These are phyloP conservation scores for Lactarius trivialis DNA, from an alignment of 768 basidiomycete genomes.

Conservation along the genomic window DNA sequence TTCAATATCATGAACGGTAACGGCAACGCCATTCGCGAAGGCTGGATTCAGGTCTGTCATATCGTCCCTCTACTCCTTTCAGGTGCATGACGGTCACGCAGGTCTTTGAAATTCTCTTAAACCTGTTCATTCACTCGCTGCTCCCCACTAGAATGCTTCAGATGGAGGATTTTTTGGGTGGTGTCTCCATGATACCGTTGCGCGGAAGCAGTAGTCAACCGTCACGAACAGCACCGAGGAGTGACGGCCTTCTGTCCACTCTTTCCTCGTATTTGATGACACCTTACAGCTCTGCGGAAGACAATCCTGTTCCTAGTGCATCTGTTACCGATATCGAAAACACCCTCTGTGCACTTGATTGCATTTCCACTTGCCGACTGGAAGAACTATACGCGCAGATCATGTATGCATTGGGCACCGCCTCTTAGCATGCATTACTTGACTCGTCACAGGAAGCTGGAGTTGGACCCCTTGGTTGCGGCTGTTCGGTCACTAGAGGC, in stretches of 20 bases:
- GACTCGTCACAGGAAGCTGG: conserved; percentile 52
- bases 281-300: conserved; percentile 72
- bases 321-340: conserved; percentile 89
- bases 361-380: conserved; percentile 85
- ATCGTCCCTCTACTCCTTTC: background rate
- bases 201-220: conserved; percentile 55
- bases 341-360: conserved; percentile 92
- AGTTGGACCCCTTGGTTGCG: conserved; percentile 72
- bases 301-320: conserved; percentile 78
- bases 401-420: conserved; percentile 45
- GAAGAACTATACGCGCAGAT: conserved; percentile 95
- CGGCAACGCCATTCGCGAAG: conserved; percentile 86
- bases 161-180: conserved; percentile 98
- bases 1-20: conserved; percentile 98
- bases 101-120: conserved; percentile 99
- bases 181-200: conserved; percentile 86
- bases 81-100: conserved; percentile 30
- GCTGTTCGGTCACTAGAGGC: conserved; percentile 83
- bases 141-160: conserved; percentile 87
- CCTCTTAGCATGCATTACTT: background rate
- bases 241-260: conserved; percentile 89
- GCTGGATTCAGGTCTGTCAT: conserved; percentile 76
- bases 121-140: conserved; percentile 88
- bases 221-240: conserved; percentile 51
- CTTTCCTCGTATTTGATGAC: conserved; percentile 96